Base-by-base conservation (phyloP, 176 grass and related monocot genomes). In the Rhynchospora pubera region DNA sequence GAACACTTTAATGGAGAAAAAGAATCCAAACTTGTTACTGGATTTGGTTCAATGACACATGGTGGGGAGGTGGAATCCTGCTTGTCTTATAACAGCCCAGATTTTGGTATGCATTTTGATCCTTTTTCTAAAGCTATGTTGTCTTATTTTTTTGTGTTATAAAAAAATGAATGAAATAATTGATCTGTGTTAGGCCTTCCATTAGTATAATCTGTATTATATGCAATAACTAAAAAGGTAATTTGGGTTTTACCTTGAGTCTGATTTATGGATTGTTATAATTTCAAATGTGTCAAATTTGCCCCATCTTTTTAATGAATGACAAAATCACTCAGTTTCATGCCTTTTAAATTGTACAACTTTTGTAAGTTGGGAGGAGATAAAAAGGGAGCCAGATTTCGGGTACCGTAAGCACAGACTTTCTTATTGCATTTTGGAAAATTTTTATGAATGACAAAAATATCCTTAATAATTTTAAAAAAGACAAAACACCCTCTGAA, bases 81-180 rank as follows among this genome's bases (percentile, higher is more conserved):
- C 16, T 82, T 90, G 52, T 67, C 22, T 83, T 5, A 52, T 85
- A 85, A 72, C 69, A 95, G 57, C 75, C 68, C 76, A 7, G 79
- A 88, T 70, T 84, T 90, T 73, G 96, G 96, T 99, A 95, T 28
- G 12, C 52, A 46, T 18, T 34, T 85, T 64, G 18, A 22, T 91
- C 77, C 66, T 30, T n/a, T 71, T 77, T 30, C 18, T 45, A 59
- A 45, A 44, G 56, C 52, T 77, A 84, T 63, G 13, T 18, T 51
- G 72, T 53, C 75, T 78, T 39, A 19, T 80, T 65, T 10, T 23
- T 72, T 66, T 75, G 2, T 43, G 28, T 7, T 53, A 53, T 80
- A 21, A 80, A 21, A n/a, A n/a, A 47, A 19, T 80, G n/a, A 44
- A 80, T 42, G 61, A 23, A 62, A 22, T 61, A 3, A 9, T 61